A percentile compares a stretch with the other conserved stretches of the same genome.
Evolutionary conservation across 371 early-diverging fungal genomes (phyloP).

Genomic region (Apophysomyces ossiformis): DNA sequence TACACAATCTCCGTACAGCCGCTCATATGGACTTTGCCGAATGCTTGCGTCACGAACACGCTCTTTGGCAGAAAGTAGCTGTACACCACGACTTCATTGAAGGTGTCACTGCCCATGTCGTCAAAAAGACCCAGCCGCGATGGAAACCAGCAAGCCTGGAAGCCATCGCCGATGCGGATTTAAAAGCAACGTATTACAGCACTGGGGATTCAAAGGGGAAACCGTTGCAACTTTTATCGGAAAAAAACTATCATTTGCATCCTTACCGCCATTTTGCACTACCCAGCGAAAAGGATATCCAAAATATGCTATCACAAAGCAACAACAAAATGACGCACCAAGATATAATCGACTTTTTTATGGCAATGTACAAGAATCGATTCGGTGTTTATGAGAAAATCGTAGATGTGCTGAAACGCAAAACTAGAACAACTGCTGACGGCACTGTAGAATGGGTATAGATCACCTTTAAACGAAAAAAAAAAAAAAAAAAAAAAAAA

Average conservation of each 20-base stretch:
- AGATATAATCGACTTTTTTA: background rate
- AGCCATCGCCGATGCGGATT: constrained; percentile 37
- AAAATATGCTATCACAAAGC: background rate
- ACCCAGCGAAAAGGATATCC: constrained; percentile 82
- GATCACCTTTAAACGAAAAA: background rate
- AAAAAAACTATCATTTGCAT: constrained; percentile 56
- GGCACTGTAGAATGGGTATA: background rate
- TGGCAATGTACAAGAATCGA: background rate
- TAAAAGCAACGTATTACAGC: constrained; percentile 65
- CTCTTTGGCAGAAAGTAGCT: constrained; percentile 61
- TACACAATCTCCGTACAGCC: constrained; percentile 75
- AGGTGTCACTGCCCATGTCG: constrained; percentile 76
- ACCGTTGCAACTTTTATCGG: constrained; percentile 40
- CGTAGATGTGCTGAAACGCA: constrained; percentile 1
- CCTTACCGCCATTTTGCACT: constrained; percentile 80
- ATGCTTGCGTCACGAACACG: constrained; percentile 75
- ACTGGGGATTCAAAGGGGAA: constrained; percentile 32
- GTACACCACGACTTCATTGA: constrained; percentile 60
- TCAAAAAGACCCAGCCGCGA: constrained; percentile 69
- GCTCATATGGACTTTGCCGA: constrained; percentile 31
- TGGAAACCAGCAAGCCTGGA: constrained; percentile 76
- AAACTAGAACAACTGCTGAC: constrained; percentile 4
- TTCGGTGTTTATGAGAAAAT: constrained; percentile 13
- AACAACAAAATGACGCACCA: background rate
- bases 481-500: background rate